A percentile compares a stretch with the other conserved stretches of the same genome.
These are phyloP conservation scores for Globisporangium cylindrosporum DNA, from an alignment of 352 stramenopile species.

Conservation along the genomic window DNA sequence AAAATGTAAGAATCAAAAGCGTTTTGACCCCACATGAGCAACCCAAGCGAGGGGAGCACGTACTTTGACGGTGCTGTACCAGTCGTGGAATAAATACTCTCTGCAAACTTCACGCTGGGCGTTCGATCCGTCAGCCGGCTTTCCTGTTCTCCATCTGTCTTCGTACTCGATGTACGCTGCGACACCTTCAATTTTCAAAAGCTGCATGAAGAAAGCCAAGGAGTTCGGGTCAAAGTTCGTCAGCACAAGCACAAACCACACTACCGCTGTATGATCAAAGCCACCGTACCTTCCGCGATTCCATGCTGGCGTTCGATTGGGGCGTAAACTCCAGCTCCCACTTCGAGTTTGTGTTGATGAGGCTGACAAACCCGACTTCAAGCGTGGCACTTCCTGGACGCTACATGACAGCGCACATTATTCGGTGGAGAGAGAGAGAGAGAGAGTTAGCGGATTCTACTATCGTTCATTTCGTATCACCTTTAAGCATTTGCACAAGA, in stretches of 20 bases:
- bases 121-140: background rate
- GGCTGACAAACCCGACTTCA: slow-evolving; percentile 54
- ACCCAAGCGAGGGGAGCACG: background rate
- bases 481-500: background rate
- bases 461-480: background rate
- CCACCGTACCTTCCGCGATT: slow-evolving; percentile 70
- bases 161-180: slow-evolving; percentile 74
- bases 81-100: slow-evolving; percentile 87
- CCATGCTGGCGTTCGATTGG: slow-evolving; percentile 71
- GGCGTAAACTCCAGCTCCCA: slow-evolving; percentile 77
- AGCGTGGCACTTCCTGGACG: slow-evolving; percentile 62
- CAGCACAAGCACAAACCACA: background rate
- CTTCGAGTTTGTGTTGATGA: slow-evolving; percentile 75
- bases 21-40: background rate
- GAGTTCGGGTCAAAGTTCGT: background rate
- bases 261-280: background rate
- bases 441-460: background rate
- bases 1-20: background rate
- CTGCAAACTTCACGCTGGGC: slow-evolving; percentile 20
- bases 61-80: slow-evolving; percentile 78
- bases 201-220: slow-evolving; percentile 22
- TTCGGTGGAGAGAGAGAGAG: background rate
- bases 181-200: slow-evolving; percentile 61
- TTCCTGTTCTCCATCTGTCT: slow-evolving; percentile 7
- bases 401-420: slow-evolving; percentile 21